Base-by-base conservation (phyloP, 768 basidiomycete species). In the Tricholoma matsutake region DNA sequence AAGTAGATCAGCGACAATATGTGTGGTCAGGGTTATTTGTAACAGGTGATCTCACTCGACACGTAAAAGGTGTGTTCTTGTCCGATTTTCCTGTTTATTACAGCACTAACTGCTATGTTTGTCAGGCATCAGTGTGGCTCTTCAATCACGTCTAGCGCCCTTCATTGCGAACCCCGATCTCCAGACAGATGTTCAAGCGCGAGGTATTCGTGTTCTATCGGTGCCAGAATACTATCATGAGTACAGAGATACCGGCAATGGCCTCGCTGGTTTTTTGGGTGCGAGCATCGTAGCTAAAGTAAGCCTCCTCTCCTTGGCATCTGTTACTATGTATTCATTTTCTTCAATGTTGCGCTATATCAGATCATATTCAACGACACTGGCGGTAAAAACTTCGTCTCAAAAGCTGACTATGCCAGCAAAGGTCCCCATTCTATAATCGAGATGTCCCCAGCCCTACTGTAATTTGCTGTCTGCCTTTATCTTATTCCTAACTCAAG, bases 181-280 rank as follows among this genome's bases (percentile, higher is more conserved):
- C 35, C 78, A 81, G 54, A 88, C 84, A 32, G 90, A 93, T 10
- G 76, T 89, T 20, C 92, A 92, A 66, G 79, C 92, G n/a, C 83
- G 85, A 31, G 73, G 75, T 29, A 83, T 86, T 41, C 83, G 86
- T 22, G 78, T 86, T 6, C 70, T 92, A 54, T 82, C 76, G 35
- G 82, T 94, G 7, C 94, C 94, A 0, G 94, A 96, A 32, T 96
- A 95, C 72, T 97, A 94, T 70, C 88, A 90, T 7, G 93, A 96
- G 71, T 97, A 91, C 68, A 80, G 92, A 59, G 91, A 94, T 54
- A 91, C 86, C 47, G 93, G 92, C 2, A 91, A 93, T 57, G 88
- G 88, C 1, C 78, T 88, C 39, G 88, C 91, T 4, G 86, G 88
- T 10, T 95, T 94, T 78, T 74, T 95, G 59, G 93, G 93, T 1